Conservation (phyloP, 306 rosid genomes). For the Trifolium pratense region DNA sequence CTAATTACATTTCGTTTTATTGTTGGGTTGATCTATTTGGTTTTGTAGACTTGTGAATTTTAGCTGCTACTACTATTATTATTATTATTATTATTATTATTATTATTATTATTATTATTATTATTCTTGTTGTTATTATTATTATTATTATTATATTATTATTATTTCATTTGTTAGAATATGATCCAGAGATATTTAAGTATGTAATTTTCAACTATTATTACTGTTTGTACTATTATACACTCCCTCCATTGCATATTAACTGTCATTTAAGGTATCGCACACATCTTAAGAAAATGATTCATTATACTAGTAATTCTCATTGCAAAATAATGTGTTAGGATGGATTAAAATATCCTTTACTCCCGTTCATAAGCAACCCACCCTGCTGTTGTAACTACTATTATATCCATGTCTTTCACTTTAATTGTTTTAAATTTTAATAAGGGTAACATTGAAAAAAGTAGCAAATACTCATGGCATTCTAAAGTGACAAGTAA, state of each 20-base stretch:
- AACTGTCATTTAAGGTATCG: neutral
- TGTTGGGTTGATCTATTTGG: constrained; percentile 26
- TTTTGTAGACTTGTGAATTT: constrained; percentile 30
- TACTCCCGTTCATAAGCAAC: neutral
- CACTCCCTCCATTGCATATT: neutral
- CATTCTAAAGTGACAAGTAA: neutral
- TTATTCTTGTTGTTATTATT: too few relatives aligned
- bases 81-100: too few relatives aligned
- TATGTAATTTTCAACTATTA: neutral
- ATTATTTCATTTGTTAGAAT: constrained; percentile 6
- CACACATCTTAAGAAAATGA: neutral
- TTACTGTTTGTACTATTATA: constrained; percentile 1
- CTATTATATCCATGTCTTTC: neutral
- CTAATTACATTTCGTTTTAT: neutral
- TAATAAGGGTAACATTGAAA: neutral
- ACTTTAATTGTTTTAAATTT: constrained; percentile 2
- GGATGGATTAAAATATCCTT: neutral
- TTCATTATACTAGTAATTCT: neutral
- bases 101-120: too few relatives aligned
- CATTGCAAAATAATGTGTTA: neutral
- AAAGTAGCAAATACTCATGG: neutral
- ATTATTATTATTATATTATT: too few relatives aligned
- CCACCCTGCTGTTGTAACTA: neutral
- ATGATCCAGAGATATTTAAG: neutral
- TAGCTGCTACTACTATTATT: too few relatives aligned